Base-by-base conservation (phyloP, 225 moss, liverwort and hornwort species). In the Marchantia polymorpha region DNA sequence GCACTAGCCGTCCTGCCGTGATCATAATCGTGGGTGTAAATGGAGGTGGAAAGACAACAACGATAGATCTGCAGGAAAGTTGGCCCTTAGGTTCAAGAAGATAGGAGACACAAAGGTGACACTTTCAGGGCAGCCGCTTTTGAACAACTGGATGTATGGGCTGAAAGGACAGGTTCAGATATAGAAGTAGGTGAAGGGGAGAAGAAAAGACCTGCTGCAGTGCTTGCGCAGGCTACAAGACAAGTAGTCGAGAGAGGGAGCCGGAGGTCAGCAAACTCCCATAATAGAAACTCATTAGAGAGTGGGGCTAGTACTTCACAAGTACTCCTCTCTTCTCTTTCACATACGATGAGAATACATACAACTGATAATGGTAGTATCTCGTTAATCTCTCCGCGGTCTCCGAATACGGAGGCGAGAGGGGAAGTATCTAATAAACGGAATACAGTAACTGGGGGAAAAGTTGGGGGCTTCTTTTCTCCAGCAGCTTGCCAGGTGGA, bases 31-130 rank as follows among this genome's bases (percentile, higher is more conserved):
- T 94, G 52, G 97, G 97, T 63, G 97, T 97, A 20, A 97, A 97
- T 83, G 97, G 97, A 85, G 97, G 97, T 76, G 97, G 97, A 46
- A 97, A 97, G 86, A 97, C 97, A 16, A 97, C 97, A 64, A 94
- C 93, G 48, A 93, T 97, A 66, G 83, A 50, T 82, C 76, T 85
- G 82, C 95, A 95, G 96, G 96, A 72, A 97, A 97, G 84, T 80
- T 97, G 90, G 97, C 94, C 53, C 88, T 91, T 85, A 91, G 93
- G 84, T 94, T 97, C 65, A 97, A 91, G 30, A 94, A 97, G 82
- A 92, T 88, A 73, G 89, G 92, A 72, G 86, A 90, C 12, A 88
- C 89, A 85, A 94, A 93, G 96, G 96, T 87, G 94, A 97, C 83
- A 97, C 96, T 56, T 97, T 97, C 75, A 91, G 96, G 84, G 94